These are phyloP conservation scores for Xanthoceras sorbifolium DNA, from an alignment of 345 rosid species.

Conservation along the genomic window DNA sequence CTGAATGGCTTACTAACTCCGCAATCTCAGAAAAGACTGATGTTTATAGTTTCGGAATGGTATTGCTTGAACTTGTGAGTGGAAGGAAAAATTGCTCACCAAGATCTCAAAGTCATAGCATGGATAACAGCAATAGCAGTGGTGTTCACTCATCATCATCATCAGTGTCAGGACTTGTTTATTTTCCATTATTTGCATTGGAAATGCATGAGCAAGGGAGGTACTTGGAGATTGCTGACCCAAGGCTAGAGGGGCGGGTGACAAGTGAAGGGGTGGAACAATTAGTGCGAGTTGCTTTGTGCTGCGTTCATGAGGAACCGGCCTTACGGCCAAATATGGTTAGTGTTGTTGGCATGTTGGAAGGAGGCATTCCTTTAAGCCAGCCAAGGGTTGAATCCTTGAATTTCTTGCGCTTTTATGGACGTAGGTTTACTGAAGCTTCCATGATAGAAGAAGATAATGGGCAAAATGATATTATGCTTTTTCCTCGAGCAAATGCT, in stretches of 20 bases:
- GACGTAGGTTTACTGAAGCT: constrained; percentile 75
- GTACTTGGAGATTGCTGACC: constrained; percentile 78
- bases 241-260: constrained; percentile 74
- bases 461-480: constrained; percentile 33
- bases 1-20: constrained; percentile 79
- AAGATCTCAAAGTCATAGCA: constrained; percentile 45
- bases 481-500: constrained; percentile 36
- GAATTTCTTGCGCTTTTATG: constrained; percentile 81
- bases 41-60: constrained; percentile 88
- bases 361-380: constrained; percentile 59
- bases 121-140: constrained; percentile 37
- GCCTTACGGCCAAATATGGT: constrained; percentile 62
- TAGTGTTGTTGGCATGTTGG: constrained; percentile 68
- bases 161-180: constrained; percentile 43
- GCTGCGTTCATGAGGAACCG: constrained; percentile 77
- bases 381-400: constrained; percentile 75
- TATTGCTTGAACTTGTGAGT: constrained; percentile 72
- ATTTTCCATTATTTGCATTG: constrained; percentile 81
- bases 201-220: constrained; percentile 81
- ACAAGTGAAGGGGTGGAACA: constrained; percentile 56
- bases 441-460: constrained; percentile 52
- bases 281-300: constrained; percentile 59
- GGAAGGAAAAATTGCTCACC: constrained; percentile 69
- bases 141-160: constrained; percentile 43
- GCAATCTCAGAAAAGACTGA: constrained; percentile 82